A percentile compares a stretch with the other conserved stretches of the same genome.
Evolutionary conservation across 495 filamentous ascomycete species (phyloP).

Genomic region (Aspergillus hancockii): DNA sequence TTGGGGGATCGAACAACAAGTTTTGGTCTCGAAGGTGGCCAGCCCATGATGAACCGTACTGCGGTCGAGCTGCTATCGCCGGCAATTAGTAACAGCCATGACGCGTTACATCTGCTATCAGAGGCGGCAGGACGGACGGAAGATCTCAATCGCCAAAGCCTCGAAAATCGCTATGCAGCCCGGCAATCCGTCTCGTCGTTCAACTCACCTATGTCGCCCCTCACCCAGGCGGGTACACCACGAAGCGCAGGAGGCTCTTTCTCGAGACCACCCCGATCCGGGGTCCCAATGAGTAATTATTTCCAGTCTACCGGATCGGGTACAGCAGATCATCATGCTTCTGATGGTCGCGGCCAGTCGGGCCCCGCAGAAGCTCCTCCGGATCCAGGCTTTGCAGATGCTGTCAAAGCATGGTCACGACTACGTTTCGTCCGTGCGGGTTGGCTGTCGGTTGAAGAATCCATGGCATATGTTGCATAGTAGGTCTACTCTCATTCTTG

Average conservation of each 20-base stretch:
- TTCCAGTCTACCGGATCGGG: slow-evolving; percentile 30
- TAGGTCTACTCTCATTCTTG: slow-evolving; percentile 36
- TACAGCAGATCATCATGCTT: slow-evolving; percentile 32
- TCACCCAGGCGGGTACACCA: slow-evolving; percentile 43
- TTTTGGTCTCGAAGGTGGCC: slow-evolving; percentile 38
- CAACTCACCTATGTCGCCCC: slow-evolving; percentile 43
- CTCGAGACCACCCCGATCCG: slow-evolving; percentile 36
- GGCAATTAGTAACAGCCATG: slow-evolving; percentile 59
- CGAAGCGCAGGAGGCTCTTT: slow-evolving; percentile 40
- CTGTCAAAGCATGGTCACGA: slow-evolving; percentile 82
- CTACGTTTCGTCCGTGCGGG: slow-evolving; percentile 91
- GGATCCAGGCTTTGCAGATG: slow-evolving; percentile 53
- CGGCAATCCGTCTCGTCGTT: slow-evolving; percentile 46
- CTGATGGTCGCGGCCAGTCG: slow-evolving; percentile 31
- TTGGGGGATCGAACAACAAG: slow-evolving; percentile 29
- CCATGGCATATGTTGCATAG: slow-evolving; percentile 91
- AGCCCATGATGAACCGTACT: slow-evolving; percentile 54
- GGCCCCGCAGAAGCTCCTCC: slow-evolving; percentile 27
- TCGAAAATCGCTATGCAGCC: slow-evolving; percentile 40
- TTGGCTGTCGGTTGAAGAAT: slow-evolving; percentile 94
- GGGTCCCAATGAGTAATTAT: slow-evolving; percentile 31
- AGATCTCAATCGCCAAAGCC: slow-evolving; percentile 45
- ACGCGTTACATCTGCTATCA: slow-evolving; percentile 60
- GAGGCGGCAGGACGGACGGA: slow-evolving; percentile 58
- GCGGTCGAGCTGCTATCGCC: slow-evolving; percentile 57